Evolutionary conservation across 2,329 filamentous ascomycete species (phyloP), one percentile per base, ranked within the genome.

Genomic region (Fusarium continuum): DNA sequence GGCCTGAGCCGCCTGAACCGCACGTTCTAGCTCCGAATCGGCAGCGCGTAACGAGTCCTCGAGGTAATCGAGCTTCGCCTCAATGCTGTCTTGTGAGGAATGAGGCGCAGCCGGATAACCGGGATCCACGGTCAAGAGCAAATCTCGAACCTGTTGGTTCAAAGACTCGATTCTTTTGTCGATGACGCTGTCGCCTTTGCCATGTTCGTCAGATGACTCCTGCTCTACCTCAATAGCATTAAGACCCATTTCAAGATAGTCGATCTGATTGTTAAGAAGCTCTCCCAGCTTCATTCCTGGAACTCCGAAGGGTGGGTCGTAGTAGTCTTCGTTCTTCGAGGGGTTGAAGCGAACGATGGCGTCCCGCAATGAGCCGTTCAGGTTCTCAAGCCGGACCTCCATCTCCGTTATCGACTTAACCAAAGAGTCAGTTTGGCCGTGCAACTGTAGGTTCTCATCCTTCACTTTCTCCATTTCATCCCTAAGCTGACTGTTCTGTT

Each of bases 191-290:
- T 86, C 82, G 5, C 80, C 76, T 50, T 82, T 69, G 13, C 61
- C 62, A 14, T 56, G 60, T 3, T 66, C 68, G 2, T 59, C 43
- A 8, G 64, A 72, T 54, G 81, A 77, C 44, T 81, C 78, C 68
- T 88, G 84, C 65, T 87, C 86, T 14, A 84, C 80, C 31, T 82
- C 80, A 10, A 93, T 83, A 8, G 83, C 82, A 25, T 81, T 78
- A 26, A 95, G 77, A 2, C 86, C 86, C 67, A 85, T 84, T 55
- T 91, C 87, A 4, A 96, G 80, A 69, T 92, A 93, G 34, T 89
- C 85, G 17, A 95, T 75, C 70, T 93, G 89, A 32, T 72, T 78
- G 23, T 75, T 74, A 19, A 89, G 74, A 52, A 81, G 76, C 16
- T 81, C 79, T 8, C 80, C 80, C 13, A 83, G 75, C 46, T 82